Conservation (phyloP, 2,329 filamentous ascomycete genomes). For the Monilinia vaccinii-corymbosi region DNA sequence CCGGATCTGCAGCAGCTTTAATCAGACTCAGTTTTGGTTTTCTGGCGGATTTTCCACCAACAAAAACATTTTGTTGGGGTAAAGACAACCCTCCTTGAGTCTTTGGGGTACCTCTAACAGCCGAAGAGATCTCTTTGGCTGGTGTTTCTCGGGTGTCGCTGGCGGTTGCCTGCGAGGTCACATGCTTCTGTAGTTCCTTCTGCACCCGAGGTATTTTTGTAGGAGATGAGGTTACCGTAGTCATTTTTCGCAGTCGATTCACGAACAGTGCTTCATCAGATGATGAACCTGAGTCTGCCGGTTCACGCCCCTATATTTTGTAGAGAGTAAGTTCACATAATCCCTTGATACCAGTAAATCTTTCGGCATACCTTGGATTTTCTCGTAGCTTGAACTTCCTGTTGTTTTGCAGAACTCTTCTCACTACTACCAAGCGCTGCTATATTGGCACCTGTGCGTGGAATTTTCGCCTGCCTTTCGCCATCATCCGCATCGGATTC, state of each 20-base stretch:
- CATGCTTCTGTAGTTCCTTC: not conserved
- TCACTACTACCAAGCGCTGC: not conserved
- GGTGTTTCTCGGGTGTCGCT: not conserved
- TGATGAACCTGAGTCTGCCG: not conserved
- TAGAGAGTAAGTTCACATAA: not conserved
- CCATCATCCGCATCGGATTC: conserved; percentile 15
- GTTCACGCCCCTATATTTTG: not conserved
- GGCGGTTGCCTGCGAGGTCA: not conserved
- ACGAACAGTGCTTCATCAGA: conserved; percentile 4
- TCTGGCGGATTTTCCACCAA: conserved; percentile 6
- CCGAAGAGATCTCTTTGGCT: not conserved
- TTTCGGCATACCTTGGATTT: not conserved
- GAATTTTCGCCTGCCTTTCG: conserved; percentile 12
- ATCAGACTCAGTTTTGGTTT: conserved; percentile 15
- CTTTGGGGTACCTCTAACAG: not conserved
- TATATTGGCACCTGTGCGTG: not conserved
- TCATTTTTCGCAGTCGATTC: not conserved
- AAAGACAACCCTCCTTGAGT: conserved; percentile 14
- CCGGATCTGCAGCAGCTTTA: conserved; percentile 32
- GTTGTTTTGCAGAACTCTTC: not conserved
- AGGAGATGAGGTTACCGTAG: not conserved
- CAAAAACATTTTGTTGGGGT: conserved; percentile 21
- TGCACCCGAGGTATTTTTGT: not conserved
- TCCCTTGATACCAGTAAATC: not conserved
- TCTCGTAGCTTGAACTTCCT: not conserved